phyloP scores from a whole-genome alignment of 1,284 basidiomycete species.

The Nidula niveotomentosa region DNA sequence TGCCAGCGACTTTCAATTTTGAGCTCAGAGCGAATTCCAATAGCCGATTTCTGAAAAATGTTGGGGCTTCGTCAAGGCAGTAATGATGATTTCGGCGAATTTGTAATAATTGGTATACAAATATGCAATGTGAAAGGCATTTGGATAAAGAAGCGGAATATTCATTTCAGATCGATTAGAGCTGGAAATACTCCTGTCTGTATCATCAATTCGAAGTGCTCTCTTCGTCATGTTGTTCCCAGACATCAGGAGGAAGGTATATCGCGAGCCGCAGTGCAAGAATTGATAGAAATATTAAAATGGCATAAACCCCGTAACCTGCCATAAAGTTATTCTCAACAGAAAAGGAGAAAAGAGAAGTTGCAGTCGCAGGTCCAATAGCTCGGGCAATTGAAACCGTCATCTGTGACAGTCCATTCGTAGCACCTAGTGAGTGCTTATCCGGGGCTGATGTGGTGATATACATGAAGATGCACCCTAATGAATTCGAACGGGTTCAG shows the following conservation, averaged over 20 bases:
- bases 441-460: slow-evolving; percentile 47
- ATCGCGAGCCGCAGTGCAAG: slow-evolving; percentile 25
- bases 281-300: slow-evolving; percentile 25
- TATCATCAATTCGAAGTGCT: no score
- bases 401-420: slow-evolving; percentile 65
- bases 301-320: slow-evolving; percentile 42
- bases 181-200: no score
- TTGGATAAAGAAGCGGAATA: no score
- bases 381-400: slow-evolving; percentile 46
- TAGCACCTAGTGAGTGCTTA: slow-evolving; percentile 47
- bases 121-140: no score
- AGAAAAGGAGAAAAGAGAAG: slow-evolving; percentile 49
- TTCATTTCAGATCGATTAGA: no score
- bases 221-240: slow-evolving; percentile 7
- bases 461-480: slow-evolving; percentile 48
- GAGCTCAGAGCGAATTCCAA: no score
- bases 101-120: no score
- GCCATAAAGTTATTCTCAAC: slow-evolving; percentile 39
- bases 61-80: no score
- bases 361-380: slow-evolving; percentile 46
- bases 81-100: no score
- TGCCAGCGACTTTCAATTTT: no score
- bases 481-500: not conserved
- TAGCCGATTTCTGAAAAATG: no score
- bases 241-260: slow-evolving; percentile 19